These are phyloP conservation scores for Solanum chiquidenum DNA, from an alignment of 257 asterid species.

Conservation along the genomic window DNA sequence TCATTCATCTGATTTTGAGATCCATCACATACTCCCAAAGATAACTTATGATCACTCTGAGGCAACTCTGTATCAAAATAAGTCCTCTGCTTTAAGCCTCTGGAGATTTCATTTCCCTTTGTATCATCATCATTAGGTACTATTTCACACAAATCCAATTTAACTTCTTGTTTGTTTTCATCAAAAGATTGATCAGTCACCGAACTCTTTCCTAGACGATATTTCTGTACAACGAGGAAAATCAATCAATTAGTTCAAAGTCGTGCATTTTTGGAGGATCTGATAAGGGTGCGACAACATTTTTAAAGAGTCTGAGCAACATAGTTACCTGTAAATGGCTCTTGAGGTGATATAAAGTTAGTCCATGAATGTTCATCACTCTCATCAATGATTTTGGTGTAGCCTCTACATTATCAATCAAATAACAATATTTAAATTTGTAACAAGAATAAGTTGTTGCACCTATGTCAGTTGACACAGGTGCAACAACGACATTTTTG, in stretches of 20 bases:
- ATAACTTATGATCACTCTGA: slow-evolving; percentile 17
- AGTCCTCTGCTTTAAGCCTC: not conserved
- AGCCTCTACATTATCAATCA: slow-evolving; percentile 58
- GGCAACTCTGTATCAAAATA: slow-evolving; percentile 25
- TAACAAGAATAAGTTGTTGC: not conserved
- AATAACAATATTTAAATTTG: not conserved
- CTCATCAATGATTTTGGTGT: slow-evolving; percentile 96
- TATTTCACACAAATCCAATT: not conserved
- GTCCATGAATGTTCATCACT: slow-evolving; percentile 77
- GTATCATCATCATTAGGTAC: not conserved
- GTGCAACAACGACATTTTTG: not conserved
- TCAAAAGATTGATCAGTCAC: slow-evolving; percentile 26
- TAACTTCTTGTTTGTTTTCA: slow-evolving; percentile 43
- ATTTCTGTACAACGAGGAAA: slow-evolving; percentile 48
- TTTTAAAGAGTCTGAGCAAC: not conserved
- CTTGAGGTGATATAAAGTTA: slow-evolving; percentile 89
- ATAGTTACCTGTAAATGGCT: slow-evolving; percentile 77
- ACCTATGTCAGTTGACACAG: not conserved
- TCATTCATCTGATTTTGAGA: slow-evolving; percentile 42
- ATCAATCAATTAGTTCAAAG: not conserved
- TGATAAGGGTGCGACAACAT: not conserved
- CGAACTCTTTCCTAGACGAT: slow-evolving; percentile 67
- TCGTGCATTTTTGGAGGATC: not conserved
- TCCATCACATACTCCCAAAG: slow-evolving; percentile 30
- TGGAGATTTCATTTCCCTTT: not conserved